Base-by-base conservation (phyloP, 208 protist genomes). In the Leishmania major region DNA sequence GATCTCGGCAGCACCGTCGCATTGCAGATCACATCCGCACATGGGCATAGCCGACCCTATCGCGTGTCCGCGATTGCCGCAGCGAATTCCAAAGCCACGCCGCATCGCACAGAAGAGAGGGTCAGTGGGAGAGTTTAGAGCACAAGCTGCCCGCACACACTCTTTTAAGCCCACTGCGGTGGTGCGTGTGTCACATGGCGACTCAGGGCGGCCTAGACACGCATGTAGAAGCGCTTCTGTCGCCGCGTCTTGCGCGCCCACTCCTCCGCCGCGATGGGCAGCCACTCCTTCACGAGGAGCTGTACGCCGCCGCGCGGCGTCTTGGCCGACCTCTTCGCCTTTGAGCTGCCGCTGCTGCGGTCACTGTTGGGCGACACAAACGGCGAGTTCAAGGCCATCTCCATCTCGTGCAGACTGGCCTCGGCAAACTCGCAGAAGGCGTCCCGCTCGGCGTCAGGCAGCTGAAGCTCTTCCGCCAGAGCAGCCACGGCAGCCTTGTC, bases 211-310 rank as follows among this genome's bases (percentile, higher is more conserved):
- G 28, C 53, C 51, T 62, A 62, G 49, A 4, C 72, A 22, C 78
- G 37, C 77, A 73, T 51, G 78, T 88, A 91, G 11, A 79, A 79
- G 22, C 82, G 76, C 77, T 91, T 94, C 78, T 96, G 90, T 7
- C 87, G 85, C 28, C 87, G 60, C 22, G 90, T 93, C 78, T 92
- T 91, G 67, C 80, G 89, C 47, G 70, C 59, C 93, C 93, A 96
- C 80, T 96, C 93, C 40, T 85, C 88, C 19, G 74, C 86, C n/a
- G 93, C 93, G 25, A 95, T 88, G 45, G 85, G 82, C 79, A 88
- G 60, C 93, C 93, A 96, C 74, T 90, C 85, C n/a, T 72, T 76
- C 59, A 83, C 76, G 25, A 78, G 47, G 19, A 93, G 43, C 3
- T 28, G 53, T 22, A 51, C 69, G 8, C 69, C 43, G 11, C 28